Conservation (phyloP, 768 basidiomycete genomes). For the Inosperma sp. region DNA sequence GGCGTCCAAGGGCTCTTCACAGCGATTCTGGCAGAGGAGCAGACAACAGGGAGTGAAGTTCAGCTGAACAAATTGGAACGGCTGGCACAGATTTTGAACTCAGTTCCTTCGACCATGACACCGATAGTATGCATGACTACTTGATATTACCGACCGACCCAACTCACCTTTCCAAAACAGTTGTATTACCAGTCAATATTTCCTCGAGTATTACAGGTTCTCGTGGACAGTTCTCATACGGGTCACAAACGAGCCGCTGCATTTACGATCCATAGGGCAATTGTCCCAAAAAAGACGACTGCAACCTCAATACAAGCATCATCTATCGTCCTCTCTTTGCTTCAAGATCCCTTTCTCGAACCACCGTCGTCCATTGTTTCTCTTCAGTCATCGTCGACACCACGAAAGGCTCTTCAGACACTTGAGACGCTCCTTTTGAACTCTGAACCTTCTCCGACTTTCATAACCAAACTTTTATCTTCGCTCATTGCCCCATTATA, state of each 20-base stretch:
- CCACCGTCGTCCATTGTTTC: conserved; percentile 1
- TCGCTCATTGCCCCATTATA: conserved; percentile 69
- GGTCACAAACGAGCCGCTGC: conserved; percentile 58
- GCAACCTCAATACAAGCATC: conserved; percentile 29
- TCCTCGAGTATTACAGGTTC: conserved; percentile 50
- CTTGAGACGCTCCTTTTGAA: conserved; percentile 62
- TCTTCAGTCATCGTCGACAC: conserved; percentile 11
- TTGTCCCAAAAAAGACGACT: conserved; percentile 35
- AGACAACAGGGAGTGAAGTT: conserved; percentile 44
- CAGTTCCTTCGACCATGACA: conserved; percentile 58
- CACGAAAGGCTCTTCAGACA: conserved; percentile 43
- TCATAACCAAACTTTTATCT: conserved; percentile 59
- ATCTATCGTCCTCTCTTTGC: conserved; percentile 38
- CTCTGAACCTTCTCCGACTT: conserved; percentile 70
- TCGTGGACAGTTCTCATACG: conserved; percentile 40
- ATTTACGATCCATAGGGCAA: conserved; percentile 63
- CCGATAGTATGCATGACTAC: conserved; percentile 41
- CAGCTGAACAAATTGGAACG: conserved; percentile 70
- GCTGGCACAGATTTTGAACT: conserved; percentile 55
- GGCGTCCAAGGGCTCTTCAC: conserved; percentile 67
- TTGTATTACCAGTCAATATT: conserved; percentile 55
- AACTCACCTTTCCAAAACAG: conserved; percentile 32
- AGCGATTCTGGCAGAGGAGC: conserved; percentile 65
- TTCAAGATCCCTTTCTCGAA: conserved; percentile 51
- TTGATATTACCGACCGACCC: background rate